Evolutionary conservation across 768 basidiomycete species (phyloP), one percentile per base, ranked within the genome.

Genomic region (Russula compacta): DNA sequence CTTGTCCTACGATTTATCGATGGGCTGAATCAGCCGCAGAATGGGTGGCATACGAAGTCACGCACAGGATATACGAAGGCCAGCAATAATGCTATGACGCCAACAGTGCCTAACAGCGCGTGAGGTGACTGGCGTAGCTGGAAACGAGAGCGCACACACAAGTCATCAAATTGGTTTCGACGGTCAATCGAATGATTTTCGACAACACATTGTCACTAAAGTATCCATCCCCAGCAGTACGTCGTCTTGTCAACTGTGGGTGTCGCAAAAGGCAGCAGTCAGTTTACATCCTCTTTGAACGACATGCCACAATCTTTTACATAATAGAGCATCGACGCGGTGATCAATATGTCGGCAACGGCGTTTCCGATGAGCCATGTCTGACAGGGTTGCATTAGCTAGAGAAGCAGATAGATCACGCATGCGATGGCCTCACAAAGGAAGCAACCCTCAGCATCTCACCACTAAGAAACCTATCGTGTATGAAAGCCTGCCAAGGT

Each of bases 111-210:
- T 61, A 12, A 12, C 35, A 24, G 39, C 6, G 8, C 3, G 53
- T 38, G 14, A 24, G 49, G 32, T 19, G 11, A 36, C 10, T 12
- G 4, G 11, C 5, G 4, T 24, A 35, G 51, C 17, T 6, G 29
- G 48, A 44, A 36, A 33, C 14, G 38, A 24, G 35, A 48, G 53
- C 8, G 3, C 4, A 50, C 54, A n/a, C 24, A 56, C 60, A n/a
- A 3, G 60, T 61, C 48, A 56, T 14, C 7, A 44, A 3, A 36
- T 61, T 61, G n/a, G 55, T 57, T 44, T 61, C 60, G 38, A 61
- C 17, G 0, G 49, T 61, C 50, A 61, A 40, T 38, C 55, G 24
- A 14, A 57, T 29, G 24, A 61, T 17, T 33, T 6, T 57, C 11
- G 29, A 8, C 15, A 61, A 15, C 1, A 42, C 42, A 11, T 52